These are phyloP conservation scores for Lachnellula subtilissima DNA, from an alignment of 2,329 filamentous ascomycete genomes.

Conservation along the genomic window DNA sequence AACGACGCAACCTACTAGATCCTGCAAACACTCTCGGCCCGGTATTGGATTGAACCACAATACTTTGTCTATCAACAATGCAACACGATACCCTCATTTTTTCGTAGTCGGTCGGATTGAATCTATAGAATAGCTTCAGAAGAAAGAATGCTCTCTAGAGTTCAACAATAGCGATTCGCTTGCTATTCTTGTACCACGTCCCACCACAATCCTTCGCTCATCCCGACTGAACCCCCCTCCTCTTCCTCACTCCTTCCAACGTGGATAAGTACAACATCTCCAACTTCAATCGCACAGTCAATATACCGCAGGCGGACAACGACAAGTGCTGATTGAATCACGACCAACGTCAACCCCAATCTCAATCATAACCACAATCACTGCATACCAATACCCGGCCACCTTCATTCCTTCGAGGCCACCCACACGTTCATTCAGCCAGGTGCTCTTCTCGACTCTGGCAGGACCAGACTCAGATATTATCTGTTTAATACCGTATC, in stretches of 20 bases:
- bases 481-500: conserved; percentile 11
- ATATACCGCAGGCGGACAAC: conserved; percentile 46
- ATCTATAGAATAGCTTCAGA: too few relatives aligned
- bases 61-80: too few relatives aligned
- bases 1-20: too few relatives aligned
- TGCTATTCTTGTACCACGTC: too few relatives aligned
- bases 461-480: conserved; percentile 17
- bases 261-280: neutral
- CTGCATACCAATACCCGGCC: too few relatives aligned
- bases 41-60: too few relatives aligned
- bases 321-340: conserved; percentile 35
- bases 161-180: too few relatives aligned
- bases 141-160: too few relatives aligned
- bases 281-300: conserved; percentile 33
- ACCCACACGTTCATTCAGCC: conserved; percentile 12
- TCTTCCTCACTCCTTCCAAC: neutral
- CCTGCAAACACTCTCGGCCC: too few relatives aligned
- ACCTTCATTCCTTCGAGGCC: conserved; percentile 10
- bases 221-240: neutral
- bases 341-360: conserved; percentile 33
- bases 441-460: conserved; percentile 14
- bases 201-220: neutral
- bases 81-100: too few relatives aligned
- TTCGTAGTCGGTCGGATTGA: too few relatives aligned
- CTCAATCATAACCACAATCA: conserved; percentile 16